phyloP scores from a whole-genome alignment of 805 yeast species.

The Nakazawaea molendinolei region DNA sequence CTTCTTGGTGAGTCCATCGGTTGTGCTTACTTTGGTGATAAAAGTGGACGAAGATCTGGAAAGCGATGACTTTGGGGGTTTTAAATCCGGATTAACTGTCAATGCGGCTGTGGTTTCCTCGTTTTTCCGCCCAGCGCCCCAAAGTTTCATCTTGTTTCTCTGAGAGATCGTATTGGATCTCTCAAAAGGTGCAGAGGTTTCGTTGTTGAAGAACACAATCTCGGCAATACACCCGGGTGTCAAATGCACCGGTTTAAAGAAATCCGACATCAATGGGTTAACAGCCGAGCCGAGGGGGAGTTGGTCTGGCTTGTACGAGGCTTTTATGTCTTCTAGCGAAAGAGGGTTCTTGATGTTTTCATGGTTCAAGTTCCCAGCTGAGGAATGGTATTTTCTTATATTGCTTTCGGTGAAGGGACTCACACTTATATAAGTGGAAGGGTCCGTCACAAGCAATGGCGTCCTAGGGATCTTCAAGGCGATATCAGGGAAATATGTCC shows the following conservation, averaged over 20 bases:
- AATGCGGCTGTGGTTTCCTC: constrained; percentile 10
- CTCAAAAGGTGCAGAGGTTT: constrained; percentile 19
- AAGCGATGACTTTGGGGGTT: constrained; percentile 24
- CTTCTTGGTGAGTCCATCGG: constrained; percentile 25
- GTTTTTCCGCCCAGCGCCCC: constrained; percentile 14
- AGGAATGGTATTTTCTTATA: constrained; percentile 30
- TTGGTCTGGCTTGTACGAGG: constrained; percentile 26
- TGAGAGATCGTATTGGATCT: constrained; percentile 26
- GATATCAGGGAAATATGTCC: constrained; percentile 23
- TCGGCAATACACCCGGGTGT: constrained; percentile 42
- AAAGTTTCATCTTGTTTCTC: constrained; percentile 5
- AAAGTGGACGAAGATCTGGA: constrained; percentile 27
- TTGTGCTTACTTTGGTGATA: constrained; percentile 24
- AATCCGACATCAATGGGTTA: constrained; percentile 47
- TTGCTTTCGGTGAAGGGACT: constrained; percentile 42
- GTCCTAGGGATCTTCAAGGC: constrained; percentile 29
- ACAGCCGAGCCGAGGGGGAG: constrained; percentile 45
- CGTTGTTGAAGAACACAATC: constrained; percentile 10
- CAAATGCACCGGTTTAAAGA: constrained; percentile 43
- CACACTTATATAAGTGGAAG: constrained; percentile 45
- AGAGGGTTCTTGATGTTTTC: constrained; percentile 35
- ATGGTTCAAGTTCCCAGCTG: constrained; percentile 28
- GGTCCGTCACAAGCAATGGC: constrained; percentile 31
- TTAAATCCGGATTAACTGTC: constrained; percentile 15
- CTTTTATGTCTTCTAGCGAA: constrained; percentile 23